Evolutionary conservation across 148 eudicot species (phyloP), one percentile per base, ranked within the genome.

Genomic region (Chenopodium quinoa): DNA sequence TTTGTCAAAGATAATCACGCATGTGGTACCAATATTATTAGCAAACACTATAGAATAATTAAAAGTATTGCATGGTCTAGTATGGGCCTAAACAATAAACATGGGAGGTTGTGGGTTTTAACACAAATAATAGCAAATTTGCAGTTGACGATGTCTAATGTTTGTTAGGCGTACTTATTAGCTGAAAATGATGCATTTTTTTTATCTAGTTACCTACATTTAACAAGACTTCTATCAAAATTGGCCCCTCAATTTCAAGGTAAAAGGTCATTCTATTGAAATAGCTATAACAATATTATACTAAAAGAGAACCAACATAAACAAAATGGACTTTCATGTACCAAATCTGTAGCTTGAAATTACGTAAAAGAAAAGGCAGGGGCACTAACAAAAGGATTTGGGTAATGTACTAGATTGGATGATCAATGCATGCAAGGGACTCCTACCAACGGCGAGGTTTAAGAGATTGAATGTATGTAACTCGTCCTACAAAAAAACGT

Each of bases 1-100:
- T 22, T 2, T 37, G 31, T 14, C 20, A 56, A 71, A 71, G 68
- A 69, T 27, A 77, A 82, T 77, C 76, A 77, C 72, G 84, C 84
- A 82, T 82, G 84, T 77, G 73, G 73, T 77, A 58, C 80, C 74
- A 76, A 29, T 60, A 19, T 70, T 70, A 82, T 71, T 77, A 78
- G 81, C 84, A 82, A 77, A 81, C 54, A 9, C 77, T 48, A 62
- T 60, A 46, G 13, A 7, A 60, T 72, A 27, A 75, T 65, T 63
- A 81, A 58, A 29, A 56, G 14, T 20, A 34, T 3, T 71, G 47
- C 54, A 37, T 79, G 32, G 32, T 72, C 9, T n/a, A 54, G 29
- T 65, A 81, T 75, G 83, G 78, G 46, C 78, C 73, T 81, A 81
- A 44, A 25, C 75, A 80, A 79, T 4, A 22, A 65, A 19, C 52